Base-by-base conservation (phyloP, 129 eudicot genomes). In the Smallanthus sonchifolius region DNA sequence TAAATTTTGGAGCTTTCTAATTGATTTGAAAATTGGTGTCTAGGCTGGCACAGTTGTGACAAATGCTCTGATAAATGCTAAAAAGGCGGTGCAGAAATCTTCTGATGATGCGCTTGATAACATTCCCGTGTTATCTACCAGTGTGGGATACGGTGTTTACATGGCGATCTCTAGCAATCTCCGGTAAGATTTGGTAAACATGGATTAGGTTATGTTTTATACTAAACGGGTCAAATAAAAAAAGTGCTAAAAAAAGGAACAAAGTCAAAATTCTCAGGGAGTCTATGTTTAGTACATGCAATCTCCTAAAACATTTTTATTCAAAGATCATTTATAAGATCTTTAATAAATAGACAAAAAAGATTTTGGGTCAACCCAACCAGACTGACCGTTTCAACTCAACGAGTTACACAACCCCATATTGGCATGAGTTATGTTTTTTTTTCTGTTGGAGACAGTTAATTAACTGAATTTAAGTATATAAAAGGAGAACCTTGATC, bases 111-210 rank as follows among this genome's bases (percentile, higher is more conserved):
- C 86, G 78, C 78, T 78, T 17, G 95, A 89, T 77, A 86, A 85
- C 73, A 89, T 89, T 55, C 96, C 96, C 8, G 78, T 89, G 14
- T 20, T 92, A 30, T 72, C 96, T 20, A 92, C 98, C 35, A 89
- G 98, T 75, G 87, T 84, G 32, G 94, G 83, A 63, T 92, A 92
- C 68, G 97, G 97, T 75, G 91, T 89, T 70, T 92, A 87, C 70
- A 92, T 92, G 97, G 89, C 97, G 2, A 34, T 92, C n/a, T 87
- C 94, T 43, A 92, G 96, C 80, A 92, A 92, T 78, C 96, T 92
- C 20, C 87, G 96, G 98, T 92, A 86, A 37, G 89, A 43, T 35
- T 66, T 28, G 40, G 13, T 7, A 10, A 3, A 42, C 36, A 47
- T 1, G 30, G 30, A 24, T 24, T 24, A 24, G 30, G 30, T 24